Base-by-base conservation (phyloP, 1,284 basidiomycete genomes). In the Sanghuangporus sanghuang region DNA sequence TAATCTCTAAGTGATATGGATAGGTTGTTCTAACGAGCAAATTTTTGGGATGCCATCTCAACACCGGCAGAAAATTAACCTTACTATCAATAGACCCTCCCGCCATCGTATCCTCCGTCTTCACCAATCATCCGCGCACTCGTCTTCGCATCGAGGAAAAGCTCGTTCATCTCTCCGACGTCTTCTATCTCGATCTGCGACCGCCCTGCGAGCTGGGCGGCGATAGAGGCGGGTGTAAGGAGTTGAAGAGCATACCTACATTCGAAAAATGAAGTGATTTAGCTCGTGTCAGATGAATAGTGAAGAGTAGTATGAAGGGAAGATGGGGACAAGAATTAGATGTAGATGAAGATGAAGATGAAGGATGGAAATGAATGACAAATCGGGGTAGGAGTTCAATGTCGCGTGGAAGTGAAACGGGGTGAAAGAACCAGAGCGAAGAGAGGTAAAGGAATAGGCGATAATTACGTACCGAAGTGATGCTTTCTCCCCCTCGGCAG, bases 71-170 rank as follows among this genome's bases (percentile, higher is more conserved):
- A 32, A 4, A 5, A 32, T 32, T 32, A 32, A 32, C 3, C 40
- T 6, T n/a, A 42, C 21, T 18, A 49, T 49, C 32, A 59, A 14
- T 16, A 40, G 21, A 57, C 18, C 39, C 49, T 65, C 44, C 73
- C 69, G 16, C 78, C 77, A 44, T 76, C 73, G 67, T 74, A 76
- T 18, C 76, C 78, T 3, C 80, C 81, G 49, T 78, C 79, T 16
- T 68, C 65, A 23, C 71, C 70, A 65, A 90, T 87, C 68, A 84
- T 79, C 38, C 75, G 74, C 9, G 89, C 89, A 66, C 85, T 87
- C 0, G 88, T 87, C 73, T 95, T 96, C 6, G 96, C 95, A 74
- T 98, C 96, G 69, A 98, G 79, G 82, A 99, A 99, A 23, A 99
- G 81, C 73, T 95, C 92, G 65, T 89, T 89, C 87, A 95, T 92